phyloP scores from a whole-genome alignment of 495 filamentous ascomycete species.

The Lophiostoma macrostomum region DNA sequence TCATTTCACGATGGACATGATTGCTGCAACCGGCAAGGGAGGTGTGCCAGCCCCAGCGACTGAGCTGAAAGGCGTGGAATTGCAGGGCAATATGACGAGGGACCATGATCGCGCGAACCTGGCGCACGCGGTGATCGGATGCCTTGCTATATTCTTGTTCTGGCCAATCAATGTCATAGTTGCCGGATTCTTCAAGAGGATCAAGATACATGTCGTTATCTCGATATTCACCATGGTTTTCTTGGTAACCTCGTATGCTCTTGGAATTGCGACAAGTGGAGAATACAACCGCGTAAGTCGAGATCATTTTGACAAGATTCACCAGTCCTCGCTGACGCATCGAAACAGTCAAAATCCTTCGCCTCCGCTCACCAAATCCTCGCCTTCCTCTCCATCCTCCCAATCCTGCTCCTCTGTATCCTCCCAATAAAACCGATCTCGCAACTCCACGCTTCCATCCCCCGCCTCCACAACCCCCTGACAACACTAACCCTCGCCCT shows the following conservation, averaged over 20 bases:
- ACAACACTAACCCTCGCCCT: constrained; percentile 12
- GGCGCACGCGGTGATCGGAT: constrained; percentile 31
- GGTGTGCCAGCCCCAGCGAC: constrained; percentile 23
- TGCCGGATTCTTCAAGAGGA: constrained; percentile 28
- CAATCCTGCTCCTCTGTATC: constrained; percentile 17
- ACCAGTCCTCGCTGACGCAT: background rate
- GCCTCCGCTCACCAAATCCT: constrained; percentile 26
- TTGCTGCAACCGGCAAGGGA: constrained; percentile 22
- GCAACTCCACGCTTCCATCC: constrained; percentile 3
- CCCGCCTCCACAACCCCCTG: constrained; percentile 21
- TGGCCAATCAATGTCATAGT: constrained; percentile 31
- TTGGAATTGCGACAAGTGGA: constrained; percentile 24
- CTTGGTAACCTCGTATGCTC: constrained; percentile 23
- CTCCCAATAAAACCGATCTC: constrained; percentile 17
- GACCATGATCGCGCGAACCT: constrained; percentile 27
- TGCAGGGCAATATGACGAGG: constrained; percentile 10
- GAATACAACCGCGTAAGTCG: constrained; percentile 32
- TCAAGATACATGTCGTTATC: constrained; percentile 25
- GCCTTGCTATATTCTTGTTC: constrained; percentile 30
- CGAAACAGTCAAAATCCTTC: constrained; percentile 22
- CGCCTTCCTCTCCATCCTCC: constrained; percentile 25
- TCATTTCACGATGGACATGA: constrained; percentile 35
- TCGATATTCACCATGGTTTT: constrained; percentile 24
- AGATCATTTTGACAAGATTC: background rate
- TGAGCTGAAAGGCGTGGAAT: constrained; percentile 10